Evolutionary conservation across 768 basidiomycete species (phyloP).

Genomic region (Lentinula detonsa): DNA sequence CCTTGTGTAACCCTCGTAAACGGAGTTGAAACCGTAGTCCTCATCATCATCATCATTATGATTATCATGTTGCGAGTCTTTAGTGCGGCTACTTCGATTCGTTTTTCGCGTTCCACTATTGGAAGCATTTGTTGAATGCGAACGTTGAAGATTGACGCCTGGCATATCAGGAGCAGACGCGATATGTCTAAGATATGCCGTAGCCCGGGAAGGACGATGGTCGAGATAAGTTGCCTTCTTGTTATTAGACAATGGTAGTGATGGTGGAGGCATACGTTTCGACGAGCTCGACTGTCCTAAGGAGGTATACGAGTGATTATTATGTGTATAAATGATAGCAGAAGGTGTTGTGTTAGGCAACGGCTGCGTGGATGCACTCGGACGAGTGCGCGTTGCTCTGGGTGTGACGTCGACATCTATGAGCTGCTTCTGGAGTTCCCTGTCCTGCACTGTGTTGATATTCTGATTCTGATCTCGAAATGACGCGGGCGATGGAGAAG

Average conservation of each 20-base stretch:
- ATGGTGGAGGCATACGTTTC: not conserved
- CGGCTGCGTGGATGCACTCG: not conserved
- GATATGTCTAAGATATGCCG: slow-evolving; percentile 71
- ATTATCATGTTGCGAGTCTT: slow-evolving; percentile 10
- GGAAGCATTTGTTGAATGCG: slow-evolving; percentile 24
- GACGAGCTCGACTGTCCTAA: not conserved
- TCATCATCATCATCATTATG: slow-evolving; percentile 15
- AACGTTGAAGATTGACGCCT: slow-evolving; percentile 16
- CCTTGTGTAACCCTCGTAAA: slow-evolving; percentile 4
- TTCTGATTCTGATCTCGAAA: not conserved
- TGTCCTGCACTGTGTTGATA: not conserved
- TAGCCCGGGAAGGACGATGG: slow-evolving; percentile 48
- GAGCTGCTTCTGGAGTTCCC: not conserved
- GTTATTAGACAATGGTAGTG: not conserved
- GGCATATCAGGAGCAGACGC: slow-evolving; percentile 46
- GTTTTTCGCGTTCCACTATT: slow-evolving; percentile 9
- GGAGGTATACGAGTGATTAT: slow-evolving; percentile 3
- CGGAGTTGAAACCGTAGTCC: slow-evolving; percentile 13
- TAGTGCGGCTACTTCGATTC: not conserved
- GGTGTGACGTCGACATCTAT: not conserved
- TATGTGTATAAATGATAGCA: not conserved
- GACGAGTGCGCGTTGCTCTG: not conserved
- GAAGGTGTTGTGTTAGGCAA: not conserved
- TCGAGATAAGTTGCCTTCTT: slow-evolving; percentile 23
- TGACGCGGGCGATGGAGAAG: not conserved